Base-by-base conservation (phyloP, 208 protist species). In the Tritrichomonas foetus region DNA sequence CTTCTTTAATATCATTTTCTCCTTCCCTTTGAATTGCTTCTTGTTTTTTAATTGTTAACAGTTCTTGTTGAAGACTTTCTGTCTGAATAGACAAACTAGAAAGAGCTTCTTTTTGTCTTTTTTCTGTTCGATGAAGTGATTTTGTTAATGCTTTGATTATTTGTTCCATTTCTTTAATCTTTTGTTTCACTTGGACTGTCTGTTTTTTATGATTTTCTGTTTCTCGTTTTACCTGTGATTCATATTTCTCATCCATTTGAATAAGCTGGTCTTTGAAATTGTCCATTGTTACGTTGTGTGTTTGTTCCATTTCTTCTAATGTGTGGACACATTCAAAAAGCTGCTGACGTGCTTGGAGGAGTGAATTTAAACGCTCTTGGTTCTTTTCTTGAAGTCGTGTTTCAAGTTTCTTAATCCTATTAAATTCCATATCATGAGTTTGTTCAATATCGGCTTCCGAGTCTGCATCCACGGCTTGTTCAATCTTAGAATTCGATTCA, bases 401-500 rank as follows among this genome's bases (percentile, higher is more conserved):
- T 89, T 89, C 78, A 57, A 89, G 78, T 39, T 44, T 0, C 39
- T 89, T 82, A 50, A 82, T 39, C 27, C 74, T 33, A 49, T 82
- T 82, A 53, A 82, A 30, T 82, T 82, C 74, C 3, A 82, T 82
- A 30, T 82, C 74, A 47, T 82, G 74, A 82, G 33, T 82, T 41
- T 82, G 33, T 41, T 47, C 41, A 41, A 82, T 82, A 50, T 82
- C 74, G 33, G 30, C 39, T 82, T 82, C 74, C 27, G 74, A 47
- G 50, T 82, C 74, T 82, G 74, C 27, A 30, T 82, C 33, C 1
- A 30, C 39, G 3, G 14, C 33, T 50, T 82, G 33, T 41, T 82
- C 74, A 30, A 47, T 14, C 16, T 82, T 20, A 8, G 74, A 44
- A 22, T 47, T 82, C 39, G 16, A n/a, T 82, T 82, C 53, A 22